Conservation (phyloP, 176 grass and related monocot species). For the Zizania latifolia region DNA sequence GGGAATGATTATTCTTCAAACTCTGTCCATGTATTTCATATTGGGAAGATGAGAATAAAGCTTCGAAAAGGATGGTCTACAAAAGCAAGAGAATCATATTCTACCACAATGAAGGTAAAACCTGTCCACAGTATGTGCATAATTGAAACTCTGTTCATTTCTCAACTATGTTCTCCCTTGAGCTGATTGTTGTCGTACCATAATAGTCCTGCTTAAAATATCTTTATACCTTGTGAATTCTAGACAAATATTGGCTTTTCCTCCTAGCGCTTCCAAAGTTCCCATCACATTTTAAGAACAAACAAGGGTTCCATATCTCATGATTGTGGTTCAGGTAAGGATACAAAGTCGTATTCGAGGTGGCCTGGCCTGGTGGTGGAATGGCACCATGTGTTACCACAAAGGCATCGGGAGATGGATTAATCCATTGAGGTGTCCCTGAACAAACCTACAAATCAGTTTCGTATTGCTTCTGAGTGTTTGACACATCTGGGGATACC, state of each 20-base stretch:
- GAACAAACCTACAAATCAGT: background rate
- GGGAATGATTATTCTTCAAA: constrained; percentile 64
- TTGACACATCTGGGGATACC: background rate
- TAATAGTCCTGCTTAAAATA: background rate
- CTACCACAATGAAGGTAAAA: constrained; percentile 78
- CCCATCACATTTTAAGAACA: constrained; percentile 1
- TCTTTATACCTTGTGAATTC: background rate
- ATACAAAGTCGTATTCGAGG: background rate
- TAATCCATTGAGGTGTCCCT: background rate
- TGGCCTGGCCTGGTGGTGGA: background rate
- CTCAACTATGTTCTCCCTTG: background rate
- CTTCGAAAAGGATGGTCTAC: constrained; percentile 84
- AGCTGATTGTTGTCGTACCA: background rate
- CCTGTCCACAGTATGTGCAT: background rate
- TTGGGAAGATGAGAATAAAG: constrained; percentile 76
- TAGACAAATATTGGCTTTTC: background rate
- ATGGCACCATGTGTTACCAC: background rate
- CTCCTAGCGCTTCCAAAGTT: background rate
- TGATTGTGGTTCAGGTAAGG: background rate
- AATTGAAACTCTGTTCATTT: background rate
- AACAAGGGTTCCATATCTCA: background rate
- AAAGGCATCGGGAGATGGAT: background rate
- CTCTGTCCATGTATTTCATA: constrained; percentile 80
- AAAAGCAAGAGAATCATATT: constrained; percentile 88
- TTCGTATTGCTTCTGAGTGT: background rate